A percentile compares a stretch with the other conserved stretches of the same genome.
Conservation (phyloP, 2,329 filamentous ascomycete species). For the Pseudofabraea citricarpa region DNA sequence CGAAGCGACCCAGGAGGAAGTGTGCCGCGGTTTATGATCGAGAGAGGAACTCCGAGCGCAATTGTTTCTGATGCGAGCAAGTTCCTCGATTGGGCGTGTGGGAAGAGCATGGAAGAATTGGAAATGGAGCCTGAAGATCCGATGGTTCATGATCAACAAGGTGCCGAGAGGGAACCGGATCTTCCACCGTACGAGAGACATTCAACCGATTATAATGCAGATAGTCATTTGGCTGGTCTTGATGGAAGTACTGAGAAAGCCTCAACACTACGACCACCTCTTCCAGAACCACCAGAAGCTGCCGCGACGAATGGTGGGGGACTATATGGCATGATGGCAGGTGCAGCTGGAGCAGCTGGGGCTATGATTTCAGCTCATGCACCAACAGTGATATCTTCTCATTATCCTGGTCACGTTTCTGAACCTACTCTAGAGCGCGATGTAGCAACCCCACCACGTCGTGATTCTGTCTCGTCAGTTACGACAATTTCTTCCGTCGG, state of each 20-base stretch:
- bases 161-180: constrained; percentile 26
- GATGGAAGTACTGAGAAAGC: constrained; percentile 7
- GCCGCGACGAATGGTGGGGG: constrained; percentile 33
- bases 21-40: constrained; percentile 68
- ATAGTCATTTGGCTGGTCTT: constrained; percentile 22
- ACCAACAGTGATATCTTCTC: constrained; percentile 19
- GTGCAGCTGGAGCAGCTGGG: constrained; percentile 46
- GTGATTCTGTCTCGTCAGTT: constrained; percentile 21
- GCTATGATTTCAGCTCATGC: constrained; percentile 37
- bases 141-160: too few species aligned
- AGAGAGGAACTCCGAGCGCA: constrained; percentile 61
- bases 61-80: constrained; percentile 63
- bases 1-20: constrained; percentile 68
- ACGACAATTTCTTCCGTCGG: constrained; percentile 40
- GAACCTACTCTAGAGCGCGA: constrained; percentile 13
- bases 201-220: constrained; percentile 26
- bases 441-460: constrained; percentile 9
- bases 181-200: too few species aligned
- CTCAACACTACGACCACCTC: background rate
- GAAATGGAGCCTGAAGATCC: too few species aligned
- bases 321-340: constrained; percentile 51
- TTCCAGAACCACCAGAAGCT: constrained; percentile 1
- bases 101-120: constrained; percentile 26
- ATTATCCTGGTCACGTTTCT: constrained; percentile 26
- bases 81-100: constrained; percentile 64